Conservation (phyloP, 2,329 filamentous ascomycete genomes). For the Pyricularia sp. region DNA sequence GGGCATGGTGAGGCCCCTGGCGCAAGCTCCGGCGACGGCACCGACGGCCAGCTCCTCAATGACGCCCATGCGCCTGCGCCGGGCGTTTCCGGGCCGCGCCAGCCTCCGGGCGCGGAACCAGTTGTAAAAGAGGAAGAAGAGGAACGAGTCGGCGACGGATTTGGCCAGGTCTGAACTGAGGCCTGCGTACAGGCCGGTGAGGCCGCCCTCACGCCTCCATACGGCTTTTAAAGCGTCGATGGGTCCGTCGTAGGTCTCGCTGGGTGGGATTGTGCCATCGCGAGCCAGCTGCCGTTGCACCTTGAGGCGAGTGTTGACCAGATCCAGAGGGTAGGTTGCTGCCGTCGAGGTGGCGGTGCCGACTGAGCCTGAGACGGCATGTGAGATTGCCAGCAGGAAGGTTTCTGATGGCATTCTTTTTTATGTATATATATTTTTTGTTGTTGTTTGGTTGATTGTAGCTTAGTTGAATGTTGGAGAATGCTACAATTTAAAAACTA, state of each 20-base stretch:
- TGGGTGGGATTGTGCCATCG: conserved; percentile 18
- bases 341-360: conserved; percentile 74
- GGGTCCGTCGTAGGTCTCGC: conserved; percentile 48
- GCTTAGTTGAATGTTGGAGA: no score
- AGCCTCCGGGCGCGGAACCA: conserved; percentile 26
- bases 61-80: conserved; percentile 41
- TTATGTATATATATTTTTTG: no score
- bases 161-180: conserved; percentile 56
- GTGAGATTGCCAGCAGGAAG: conserved; percentile 64
- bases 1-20: conserved; percentile 70
- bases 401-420: conserved; percentile 1
- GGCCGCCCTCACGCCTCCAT: conserved; percentile 59
- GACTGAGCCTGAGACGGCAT: conserved; percentile 70
- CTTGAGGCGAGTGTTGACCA: conserved; percentile 75
- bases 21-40: conserved; percentile 62
- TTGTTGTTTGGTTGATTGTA: no score
- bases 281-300: conserved; percentile 54
- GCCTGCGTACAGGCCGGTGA: conserved; percentile 61
- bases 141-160: conserved; percentile 64
- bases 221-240: conserved; percentile 64
- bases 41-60: conserved; percentile 69
- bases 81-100: conserved; percentile 12
- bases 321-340: conserved; percentile 69
- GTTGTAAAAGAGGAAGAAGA: conserved; percentile 79
- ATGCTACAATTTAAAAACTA: no score